Percentiles rank a stretch among this genome's conserved stretches.
Conservation (phyloP, 2,329 filamentous ascomycete species). For the Ascochyta viciae-villosae region DNA sequence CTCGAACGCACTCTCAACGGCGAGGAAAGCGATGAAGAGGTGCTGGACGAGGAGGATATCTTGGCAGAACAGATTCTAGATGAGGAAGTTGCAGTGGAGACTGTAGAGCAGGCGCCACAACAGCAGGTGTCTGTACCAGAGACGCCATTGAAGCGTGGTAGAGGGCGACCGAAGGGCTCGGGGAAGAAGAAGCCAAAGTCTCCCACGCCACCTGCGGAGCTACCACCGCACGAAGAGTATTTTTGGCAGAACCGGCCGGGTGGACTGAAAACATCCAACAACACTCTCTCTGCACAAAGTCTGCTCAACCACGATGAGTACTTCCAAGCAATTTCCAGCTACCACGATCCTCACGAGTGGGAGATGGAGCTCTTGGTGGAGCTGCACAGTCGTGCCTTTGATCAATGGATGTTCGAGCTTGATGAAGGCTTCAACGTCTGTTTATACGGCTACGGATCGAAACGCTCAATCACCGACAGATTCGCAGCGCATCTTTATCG, state of each 20-base stretch:
- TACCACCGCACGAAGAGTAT: slow-evolving; percentile 89
- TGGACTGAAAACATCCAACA: slow-evolving; percentile 82
- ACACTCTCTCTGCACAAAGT: slow-evolving; percentile 75
- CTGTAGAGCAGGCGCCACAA: slow-evolving; percentile 23
- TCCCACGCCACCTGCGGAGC: slow-evolving; percentile 79
- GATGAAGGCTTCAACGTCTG: slow-evolving; percentile 86
- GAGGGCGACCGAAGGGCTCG: slow-evolving; percentile 48
- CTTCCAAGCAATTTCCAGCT: slow-evolving; percentile 71
- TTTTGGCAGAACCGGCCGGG: slow-evolving; percentile 91
- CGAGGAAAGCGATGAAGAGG: slow-evolving; percentile 71
- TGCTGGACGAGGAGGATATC: slow-evolving; percentile 69
- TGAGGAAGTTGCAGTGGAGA: slow-evolving; percentile 56
- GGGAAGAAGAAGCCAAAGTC: slow-evolving; percentile 64
- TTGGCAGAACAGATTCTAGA: slow-evolving; percentile 74
- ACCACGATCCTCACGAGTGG: slow-evolving; percentile 71
- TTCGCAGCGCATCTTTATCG: slow-evolving; percentile 76
- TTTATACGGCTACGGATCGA: slow-evolving; percentile 91
- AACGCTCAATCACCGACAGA: slow-evolving; percentile 73
- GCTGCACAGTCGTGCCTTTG: slow-evolving; percentile 81
- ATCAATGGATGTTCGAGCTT: slow-evolving; percentile 92
- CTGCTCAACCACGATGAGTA: slow-evolving; percentile 93
- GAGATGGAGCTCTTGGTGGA: slow-evolving; percentile 76
- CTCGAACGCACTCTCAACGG: slow-evolving; percentile 74
- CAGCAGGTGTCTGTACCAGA: slow-evolving; percentile 53
- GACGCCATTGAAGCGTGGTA: slow-evolving; percentile 62